These are phyloP conservation scores for Effrenium voratum DNA, from an alignment of 73 alveolate species.

Conservation along the genomic window DNA sequence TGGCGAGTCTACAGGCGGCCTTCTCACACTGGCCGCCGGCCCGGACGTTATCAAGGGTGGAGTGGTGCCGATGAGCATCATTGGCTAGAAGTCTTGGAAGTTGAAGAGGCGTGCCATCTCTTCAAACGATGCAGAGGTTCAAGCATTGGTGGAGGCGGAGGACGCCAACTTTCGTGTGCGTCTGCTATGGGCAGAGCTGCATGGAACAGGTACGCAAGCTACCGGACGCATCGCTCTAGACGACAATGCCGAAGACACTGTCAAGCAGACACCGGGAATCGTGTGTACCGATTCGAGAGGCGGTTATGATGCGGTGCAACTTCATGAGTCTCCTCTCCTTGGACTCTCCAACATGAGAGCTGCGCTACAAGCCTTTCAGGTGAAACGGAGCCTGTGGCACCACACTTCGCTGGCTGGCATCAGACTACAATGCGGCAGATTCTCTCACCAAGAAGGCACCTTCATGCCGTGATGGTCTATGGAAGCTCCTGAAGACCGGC, in stretches of 20 bases:
- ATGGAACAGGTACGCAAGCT: background rate
- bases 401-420: background rate
- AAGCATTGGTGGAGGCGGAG: background rate
- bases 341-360: constrained; percentile 1
- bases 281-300: background rate
- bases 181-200: constrained; percentile 1
- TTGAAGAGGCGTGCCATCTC: background rate
- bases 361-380: constrained; percentile 3
- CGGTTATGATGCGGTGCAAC: background rate
- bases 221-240: background rate
- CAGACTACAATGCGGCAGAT: background rate
- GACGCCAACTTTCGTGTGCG: background rate
- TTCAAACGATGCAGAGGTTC: constrained; percentile 4
- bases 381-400: background rate
- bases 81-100: constrained; percentile 23
- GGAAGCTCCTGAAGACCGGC: no score
- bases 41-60: background rate
- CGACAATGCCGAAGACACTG: background rate
- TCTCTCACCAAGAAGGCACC: constrained; percentile 15
- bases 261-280: background rate
- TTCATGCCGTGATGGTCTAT: no score
- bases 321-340: background rate
- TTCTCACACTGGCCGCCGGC: background rate
- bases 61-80: background rate
- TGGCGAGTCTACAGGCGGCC: background rate